Base-by-base conservation (phyloP, 805 yeast species). In the Zygotorulaspora danielsina region DNA sequence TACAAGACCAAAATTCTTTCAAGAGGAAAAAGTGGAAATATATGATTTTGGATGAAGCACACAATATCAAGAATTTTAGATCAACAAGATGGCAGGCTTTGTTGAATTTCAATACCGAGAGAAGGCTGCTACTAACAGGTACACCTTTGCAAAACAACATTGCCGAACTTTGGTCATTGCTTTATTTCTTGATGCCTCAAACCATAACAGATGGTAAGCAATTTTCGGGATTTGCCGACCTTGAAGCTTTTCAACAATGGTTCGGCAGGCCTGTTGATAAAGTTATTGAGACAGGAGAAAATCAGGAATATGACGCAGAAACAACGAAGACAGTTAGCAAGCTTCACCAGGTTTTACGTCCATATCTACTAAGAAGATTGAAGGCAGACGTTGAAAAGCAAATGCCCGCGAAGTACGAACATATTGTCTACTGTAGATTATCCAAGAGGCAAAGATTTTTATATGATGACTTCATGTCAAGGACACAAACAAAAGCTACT, bases 361-460 rank as follows among this genome's bases (percentile, higher is more conserved):
- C 99, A 0, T 93, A 90, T 55, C 67, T 93, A 27, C 67, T 93
- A 44, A 78, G 99, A 60, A 79, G 99, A 49, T 73, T 93, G 56
- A 93, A 93, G 59, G 87, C 85, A 15, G 99, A 93, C 63, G 99
- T 93, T 10, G 99, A 93, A 54, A 88, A 90, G 56, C 98, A 93
- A 63, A 93, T 93, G 98, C 99, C 99, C 1, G 96, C 84, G 0
- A 93, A 93, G 57, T 85, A 88, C 61, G 99, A 93, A 60, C 99
- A 93, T 61, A 81, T 93, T 42, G 80, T 93, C 5, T 86, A 84
- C 58, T 94, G 98, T 66, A 76, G 95, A 19, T 66, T 93, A 32
- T 88, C 97, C 1, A 88, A 93, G 53, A 75, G 99, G 48, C 99
- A 93, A 59, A 67, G 97, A 44, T 84, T 77, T 54, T 64, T 93